Conservation (phyloP, 306 rosid species). For the Boehmeria nivea region DNA sequence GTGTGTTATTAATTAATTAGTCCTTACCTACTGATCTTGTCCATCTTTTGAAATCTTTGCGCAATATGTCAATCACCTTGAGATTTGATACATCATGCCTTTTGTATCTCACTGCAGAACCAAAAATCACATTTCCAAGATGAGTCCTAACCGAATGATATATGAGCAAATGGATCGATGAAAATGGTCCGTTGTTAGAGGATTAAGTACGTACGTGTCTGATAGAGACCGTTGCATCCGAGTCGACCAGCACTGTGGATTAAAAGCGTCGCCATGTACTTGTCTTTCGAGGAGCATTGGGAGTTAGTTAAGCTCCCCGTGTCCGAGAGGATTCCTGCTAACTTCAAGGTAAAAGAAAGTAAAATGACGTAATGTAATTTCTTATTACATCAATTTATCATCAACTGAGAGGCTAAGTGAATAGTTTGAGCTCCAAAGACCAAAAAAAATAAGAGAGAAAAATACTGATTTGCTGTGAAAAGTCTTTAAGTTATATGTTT, state of each 20-base stretch:
- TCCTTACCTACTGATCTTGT: conserved; percentile 46
- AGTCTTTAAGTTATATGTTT: too few species aligned
- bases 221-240: conserved; percentile 75
- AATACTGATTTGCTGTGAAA: too few species aligned
- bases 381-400: too few species aligned
- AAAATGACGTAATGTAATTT: too few species aligned
- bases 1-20: too few species aligned
- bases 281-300: conserved; percentile 57
- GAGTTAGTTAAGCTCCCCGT: conserved; percentile 49
- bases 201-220: conserved; percentile 43
- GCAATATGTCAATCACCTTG: conserved; percentile 49
- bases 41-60: conserved; percentile 83
- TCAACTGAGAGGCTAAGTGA: too few species aligned
- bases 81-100: conserved; percentile 56
- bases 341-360: conserved; percentile 31
- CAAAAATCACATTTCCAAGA: conserved; percentile 7
- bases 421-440: too few species aligned
- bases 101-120: conserved; percentile 62
- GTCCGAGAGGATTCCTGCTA: conserved; percentile 75
- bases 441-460: too few species aligned
- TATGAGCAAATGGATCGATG: background rate
- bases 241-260: conserved; percentile 80
- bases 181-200: background rate
- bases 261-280: conserved; percentile 72
- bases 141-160: background rate